Base-by-base conservation (phyloP, 2,329 filamentous ascomycete genomes). In the Fusarium agapanthi region DNA sequence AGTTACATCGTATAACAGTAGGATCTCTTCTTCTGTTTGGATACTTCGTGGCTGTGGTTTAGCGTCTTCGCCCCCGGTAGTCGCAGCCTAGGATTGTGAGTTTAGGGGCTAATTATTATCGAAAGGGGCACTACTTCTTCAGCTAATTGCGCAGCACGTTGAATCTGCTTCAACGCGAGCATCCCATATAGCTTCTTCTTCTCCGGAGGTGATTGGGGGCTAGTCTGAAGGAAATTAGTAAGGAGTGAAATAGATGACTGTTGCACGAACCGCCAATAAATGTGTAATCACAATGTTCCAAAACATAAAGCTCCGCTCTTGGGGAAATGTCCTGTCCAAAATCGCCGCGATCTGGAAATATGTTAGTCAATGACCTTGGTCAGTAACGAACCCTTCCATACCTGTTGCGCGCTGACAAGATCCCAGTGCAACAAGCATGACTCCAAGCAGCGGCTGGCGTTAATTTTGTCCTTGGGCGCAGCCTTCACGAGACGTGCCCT, bases 371-470 rank as follows among this genome's bases (percentile, higher is more conserved):
- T 32, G 6, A 16, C 22, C 20, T 28, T 24, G 10, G 20, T 26
- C 24, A 20, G 22, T 5, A 35, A 26, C 30, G 16, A 12, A 18
- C 3, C 32, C 11, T 65, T 15, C 10, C 78, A 67, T 79, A 89
- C 87, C 81, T 88, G 86, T 77, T 90, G 88, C 5, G 88, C 87
- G 74, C 87, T 88, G 63, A 83, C 81, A 61, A 89, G 82, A 71
- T 90, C 88, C 83, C 86, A 88, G 58, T 87, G 82, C 67, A 86
- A 79, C 60, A 90, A 74, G 71, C 88, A 90, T 14, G 85, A 84
- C 71, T 87, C 84, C 48, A 90, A 80, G 65, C 86, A 89, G 47
- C 81, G 81, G 14, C 82, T 80, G 10, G 80, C 84, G 24, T 77
- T 76, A 35, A 75, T 77, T 68, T 82, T 85, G 64, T 86, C 83